Evolutionary conservation across 2,329 filamentous ascomycete genomes (phyloP), one percentile per base, ranked within the genome.

Genomic region (Immersiporthe knoxdaviesiana): DNA sequence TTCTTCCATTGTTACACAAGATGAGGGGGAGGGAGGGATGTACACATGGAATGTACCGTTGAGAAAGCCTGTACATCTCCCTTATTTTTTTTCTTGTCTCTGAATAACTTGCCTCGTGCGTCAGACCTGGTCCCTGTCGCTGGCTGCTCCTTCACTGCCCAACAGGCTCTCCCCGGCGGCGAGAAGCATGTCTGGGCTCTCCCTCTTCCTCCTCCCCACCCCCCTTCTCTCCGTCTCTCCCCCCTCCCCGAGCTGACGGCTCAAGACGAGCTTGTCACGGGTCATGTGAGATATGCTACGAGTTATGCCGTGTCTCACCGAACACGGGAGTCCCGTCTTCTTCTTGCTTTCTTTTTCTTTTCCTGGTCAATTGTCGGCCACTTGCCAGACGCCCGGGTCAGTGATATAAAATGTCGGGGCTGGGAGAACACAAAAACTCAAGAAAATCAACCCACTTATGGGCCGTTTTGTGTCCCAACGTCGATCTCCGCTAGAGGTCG

Each of bases 51-150:
- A 67, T 50, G 16, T 59, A 67, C 64, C 67, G 64, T 64, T 24
- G 60, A 50, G 35, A 32, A 54, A 12, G 24, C 18, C 14, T 56
- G 52, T n/a, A 52, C 60, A 64, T 35, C 64, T 44, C 67, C 65
- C 63, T 61, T 64, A 64, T 35, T 61, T 44, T 64, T 62, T 65
- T 61, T 64, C 27, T 35, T 66, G 44, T 67, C 56, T 68, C 58
- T 68, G 61, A 67, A 41, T 39, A 64, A 21, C 24, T 30, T 63
- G 58, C 27, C 47, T 30, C 16, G 37, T 52, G 37, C 41, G 52
- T 37, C 39, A 44, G 47, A 37, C 65, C 62, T 67, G 56, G 65
- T 59, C 65, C 70, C 54, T 71, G 67, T 65, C 56, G 41, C 44
- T 39, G 61, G 60, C 41, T 67, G 30, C 44, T 37, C 63, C 50